Conservation (phyloP, 208 protist genomes). For the Trichomonas gallinae region DNA sequence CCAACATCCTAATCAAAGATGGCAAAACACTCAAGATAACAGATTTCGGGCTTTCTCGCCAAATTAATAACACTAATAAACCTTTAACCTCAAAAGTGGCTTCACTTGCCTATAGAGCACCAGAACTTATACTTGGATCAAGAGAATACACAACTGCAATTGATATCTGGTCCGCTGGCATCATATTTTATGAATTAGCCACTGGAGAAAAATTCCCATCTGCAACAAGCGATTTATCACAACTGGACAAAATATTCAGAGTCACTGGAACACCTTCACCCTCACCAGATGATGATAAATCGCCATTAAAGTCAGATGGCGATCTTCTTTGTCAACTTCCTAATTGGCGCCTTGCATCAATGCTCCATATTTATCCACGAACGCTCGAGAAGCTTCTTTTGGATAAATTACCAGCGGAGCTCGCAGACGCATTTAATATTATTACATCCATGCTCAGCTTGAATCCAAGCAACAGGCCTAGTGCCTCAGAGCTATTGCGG, state of each 20-base stretch:
- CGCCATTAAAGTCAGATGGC: background rate
- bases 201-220: background rate
- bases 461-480: background rate
- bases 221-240: background rate
- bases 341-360: background rate
- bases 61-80: background rate
- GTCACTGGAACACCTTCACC: background rate
- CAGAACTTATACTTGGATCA: background rate
- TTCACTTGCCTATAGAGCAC: background rate
- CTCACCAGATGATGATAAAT: background rate
- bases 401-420: background rate
- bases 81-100: background rate
- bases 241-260: background rate
- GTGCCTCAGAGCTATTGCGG: background rate
- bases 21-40: background rate
- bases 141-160: background rate
- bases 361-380: background rate
- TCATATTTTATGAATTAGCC: background rate
- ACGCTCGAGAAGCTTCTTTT: background rate
- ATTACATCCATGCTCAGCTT: background rate
- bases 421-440: background rate
- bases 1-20: background rate
- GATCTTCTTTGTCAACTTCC: background rate
- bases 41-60: background rate
- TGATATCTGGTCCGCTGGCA: background rate